phyloP scores from a whole-genome alignment of 1,139 yeast species.

The Meyerozyma athensensis region DNA sequence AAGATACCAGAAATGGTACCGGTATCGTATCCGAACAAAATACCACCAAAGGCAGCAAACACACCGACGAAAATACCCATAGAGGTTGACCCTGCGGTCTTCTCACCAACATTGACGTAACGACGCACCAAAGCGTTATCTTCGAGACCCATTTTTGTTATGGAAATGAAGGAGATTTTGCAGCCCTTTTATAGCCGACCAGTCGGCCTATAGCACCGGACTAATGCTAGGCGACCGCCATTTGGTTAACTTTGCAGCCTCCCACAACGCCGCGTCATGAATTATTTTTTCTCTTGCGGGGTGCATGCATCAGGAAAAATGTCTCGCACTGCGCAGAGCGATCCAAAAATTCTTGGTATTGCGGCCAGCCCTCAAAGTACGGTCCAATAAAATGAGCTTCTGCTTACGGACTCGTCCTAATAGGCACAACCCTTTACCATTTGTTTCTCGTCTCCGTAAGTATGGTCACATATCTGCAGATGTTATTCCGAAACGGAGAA shows the following conservation, averaged over 20 bases:
- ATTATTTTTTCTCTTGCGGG: not conserved
- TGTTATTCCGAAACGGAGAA: not conserved
- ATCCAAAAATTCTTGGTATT: not conserved
- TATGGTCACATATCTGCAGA: not conserved
- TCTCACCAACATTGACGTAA: slow-evolving; percentile 36
- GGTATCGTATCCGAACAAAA: slow-evolving; percentile 72
- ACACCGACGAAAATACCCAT: slow-evolving; percentile 44
- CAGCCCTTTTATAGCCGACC: not conserved
- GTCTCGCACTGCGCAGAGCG: not conserved
- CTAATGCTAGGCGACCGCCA: not conserved
- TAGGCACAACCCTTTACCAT: too few species aligned
- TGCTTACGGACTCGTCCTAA: too few species aligned
- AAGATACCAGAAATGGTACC: slow-evolving; percentile 78
- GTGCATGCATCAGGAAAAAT: slow-evolving; percentile 2
- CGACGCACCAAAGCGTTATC: slow-evolving; percentile 26
- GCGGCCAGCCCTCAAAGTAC: too few species aligned
- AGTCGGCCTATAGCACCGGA: not conserved
- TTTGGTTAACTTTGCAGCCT: not conserved
- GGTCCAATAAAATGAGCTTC: too few species aligned
- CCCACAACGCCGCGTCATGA: not conserved
- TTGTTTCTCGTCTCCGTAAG: too few species aligned
- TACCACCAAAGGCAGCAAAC: slow-evolving; percentile 60
- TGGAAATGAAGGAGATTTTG: not conserved
- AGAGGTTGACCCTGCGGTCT: slow-evolving; percentile 46
- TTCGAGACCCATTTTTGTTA: slow-evolving; percentile 33